Percentiles rank a stretch among this genome's conserved stretches.
Conservation (phyloP, 352 stramenopile genomes). For the Phytophthora tubulina region DNA sequence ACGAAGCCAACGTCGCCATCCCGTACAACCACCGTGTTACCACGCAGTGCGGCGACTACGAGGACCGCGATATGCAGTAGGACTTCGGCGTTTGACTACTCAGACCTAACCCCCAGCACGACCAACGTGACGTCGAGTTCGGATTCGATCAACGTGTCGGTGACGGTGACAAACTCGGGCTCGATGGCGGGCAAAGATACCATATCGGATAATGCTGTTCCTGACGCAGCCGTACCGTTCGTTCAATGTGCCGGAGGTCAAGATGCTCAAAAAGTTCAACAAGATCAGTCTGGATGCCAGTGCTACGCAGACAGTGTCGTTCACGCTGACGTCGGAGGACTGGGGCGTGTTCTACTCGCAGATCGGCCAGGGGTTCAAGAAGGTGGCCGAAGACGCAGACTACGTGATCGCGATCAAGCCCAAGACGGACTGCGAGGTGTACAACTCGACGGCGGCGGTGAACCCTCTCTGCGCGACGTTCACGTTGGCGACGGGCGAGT, state of each 20-base stretch:
- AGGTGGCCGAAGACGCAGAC: slow-evolving; percentile 55
- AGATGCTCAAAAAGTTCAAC: slow-evolving; percentile 78
- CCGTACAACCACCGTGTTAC: slow-evolving; percentile 77
- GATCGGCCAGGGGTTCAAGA: slow-evolving; percentile 58
- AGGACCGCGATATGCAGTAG: slow-evolving; percentile 61
- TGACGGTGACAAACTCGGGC: slow-evolving; percentile 78
- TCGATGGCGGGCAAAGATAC: slow-evolving; percentile 63
- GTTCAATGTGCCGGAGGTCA: slow-evolving; percentile 74
- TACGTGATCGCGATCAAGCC: slow-evolving; percentile 50
- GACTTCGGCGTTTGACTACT: slow-evolving; percentile 72
- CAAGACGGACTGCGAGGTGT: slow-evolving; percentile 72
- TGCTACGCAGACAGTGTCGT: slow-evolving; percentile 40
- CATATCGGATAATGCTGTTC: slow-evolving; percentile 49
- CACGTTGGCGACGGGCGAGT: slow-evolving; percentile 28
- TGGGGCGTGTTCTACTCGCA: slow-evolving; percentile 67
- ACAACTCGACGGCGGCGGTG: slow-evolving; percentile 37
- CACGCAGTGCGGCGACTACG: slow-evolving; percentile 45
- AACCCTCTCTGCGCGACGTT: slow-evolving; percentile 45
- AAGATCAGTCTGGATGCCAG: slow-evolving; percentile 67
- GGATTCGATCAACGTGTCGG: slow-evolving; percentile 50
- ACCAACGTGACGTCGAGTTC: slow-evolving; percentile 35
- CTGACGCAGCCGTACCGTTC: slow-evolving; percentile 29
- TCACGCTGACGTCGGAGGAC: slow-evolving; percentile 52
- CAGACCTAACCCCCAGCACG: slow-evolving; percentile 45
- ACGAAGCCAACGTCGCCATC: slow-evolving; percentile 59